A percentile compares a stretch with the other conserved stretches of the same genome.
Conservation (phyloP, 345 rosid species). For the Lenwebbia sp. region DNA sequence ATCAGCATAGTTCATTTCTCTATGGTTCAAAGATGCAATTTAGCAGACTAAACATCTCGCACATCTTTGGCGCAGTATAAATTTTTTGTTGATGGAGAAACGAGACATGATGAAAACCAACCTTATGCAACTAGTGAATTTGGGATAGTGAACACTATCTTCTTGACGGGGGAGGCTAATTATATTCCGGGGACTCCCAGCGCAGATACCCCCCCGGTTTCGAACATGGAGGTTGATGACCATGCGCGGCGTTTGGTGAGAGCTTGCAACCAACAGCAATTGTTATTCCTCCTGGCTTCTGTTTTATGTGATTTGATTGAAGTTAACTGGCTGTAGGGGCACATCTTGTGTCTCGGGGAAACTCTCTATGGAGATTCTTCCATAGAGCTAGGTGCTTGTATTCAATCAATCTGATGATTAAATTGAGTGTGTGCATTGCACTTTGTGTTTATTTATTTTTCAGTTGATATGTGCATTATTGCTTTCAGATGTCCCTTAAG, state of each 20-base stretch:
- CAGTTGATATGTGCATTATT: not conserved
- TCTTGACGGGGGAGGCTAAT: conserved; percentile 39
- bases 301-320: not conserved
- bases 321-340: not conserved
- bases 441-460: not conserved
- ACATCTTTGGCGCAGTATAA: conserved; percentile 48
- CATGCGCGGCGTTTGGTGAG: conserved; percentile 46
- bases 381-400: not conserved
- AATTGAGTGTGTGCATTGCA: not conserved
- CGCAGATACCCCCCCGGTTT: conserved; percentile 19
- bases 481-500: not conserved
- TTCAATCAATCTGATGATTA: not conserved
- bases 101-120: conserved; percentile 83
- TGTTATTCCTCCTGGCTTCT: not conserved
- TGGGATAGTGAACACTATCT: conserved; percentile 67
- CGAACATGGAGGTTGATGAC: conserved; percentile 75
- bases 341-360: not conserved
- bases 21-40: not conserved
- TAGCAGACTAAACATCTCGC: not conserved
- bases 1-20: not conserved
- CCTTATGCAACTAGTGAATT: conserved; percentile 40
- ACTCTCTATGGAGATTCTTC: not conserved
- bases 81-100: conserved; percentile 83
- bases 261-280: not conserved
- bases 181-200: conserved; percentile 13